Evolutionary conservation across 2,329 filamentous ascomycete species (phyloP).

Genomic region (Ophiobolus disseminans): DNA sequence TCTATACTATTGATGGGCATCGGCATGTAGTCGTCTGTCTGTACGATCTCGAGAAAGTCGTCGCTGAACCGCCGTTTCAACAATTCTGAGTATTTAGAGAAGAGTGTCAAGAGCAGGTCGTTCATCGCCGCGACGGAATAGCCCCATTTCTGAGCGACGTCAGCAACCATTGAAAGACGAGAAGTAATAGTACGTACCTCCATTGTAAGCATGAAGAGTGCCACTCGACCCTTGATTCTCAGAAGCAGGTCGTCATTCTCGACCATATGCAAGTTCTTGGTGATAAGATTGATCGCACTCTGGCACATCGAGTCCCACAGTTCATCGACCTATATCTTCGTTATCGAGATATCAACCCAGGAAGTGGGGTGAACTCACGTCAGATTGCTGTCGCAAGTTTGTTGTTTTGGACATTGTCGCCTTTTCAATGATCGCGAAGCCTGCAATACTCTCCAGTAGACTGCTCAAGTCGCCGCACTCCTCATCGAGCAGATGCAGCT

Average conservation of each 20-base stretch:
- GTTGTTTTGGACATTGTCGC: slow-evolving; percentile 88
- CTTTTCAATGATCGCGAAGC: slow-evolving; percentile 95
- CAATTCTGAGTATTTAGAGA: slow-evolving; percentile 91
- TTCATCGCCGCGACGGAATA: slow-evolving; percentile 86
- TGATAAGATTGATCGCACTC: slow-evolving; percentile 80
- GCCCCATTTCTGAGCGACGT: slow-evolving; percentile 72
- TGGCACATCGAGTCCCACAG: slow-evolving; percentile 99
- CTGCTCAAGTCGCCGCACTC: slow-evolving; percentile 88
- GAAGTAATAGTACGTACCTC: slow-evolving; percentile 66
- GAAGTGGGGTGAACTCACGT: slow-evolving; percentile 64
- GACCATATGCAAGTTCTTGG: slow-evolving; percentile 78
- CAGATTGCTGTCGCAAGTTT: slow-evolving; percentile 78
- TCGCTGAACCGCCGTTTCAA: slow-evolving; percentile 91
- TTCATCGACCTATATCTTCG: slow-evolving; percentile 76
- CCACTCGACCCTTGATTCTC: slow-evolving; percentile 93
- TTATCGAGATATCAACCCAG: background rate
- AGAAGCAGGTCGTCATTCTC: slow-evolving; percentile 86
- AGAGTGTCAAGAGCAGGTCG: slow-evolving; percentile 83
- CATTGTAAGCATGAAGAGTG: slow-evolving; percentile 98
- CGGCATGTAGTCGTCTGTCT: slow-evolving; percentile 99
- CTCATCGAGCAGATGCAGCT: slow-evolving; percentile 79
- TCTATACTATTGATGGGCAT: slow-evolving; percentile 93
- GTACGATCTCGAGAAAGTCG: slow-evolving; percentile 88
- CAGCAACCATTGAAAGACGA: slow-evolving; percentile 5
- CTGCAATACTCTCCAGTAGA: slow-evolving; percentile 89